Evolutionary conservation across 129 eudicot species (phyloP), one percentile per base, ranked within the genome.

Genomic region (Saussurea involucrata): DNA sequence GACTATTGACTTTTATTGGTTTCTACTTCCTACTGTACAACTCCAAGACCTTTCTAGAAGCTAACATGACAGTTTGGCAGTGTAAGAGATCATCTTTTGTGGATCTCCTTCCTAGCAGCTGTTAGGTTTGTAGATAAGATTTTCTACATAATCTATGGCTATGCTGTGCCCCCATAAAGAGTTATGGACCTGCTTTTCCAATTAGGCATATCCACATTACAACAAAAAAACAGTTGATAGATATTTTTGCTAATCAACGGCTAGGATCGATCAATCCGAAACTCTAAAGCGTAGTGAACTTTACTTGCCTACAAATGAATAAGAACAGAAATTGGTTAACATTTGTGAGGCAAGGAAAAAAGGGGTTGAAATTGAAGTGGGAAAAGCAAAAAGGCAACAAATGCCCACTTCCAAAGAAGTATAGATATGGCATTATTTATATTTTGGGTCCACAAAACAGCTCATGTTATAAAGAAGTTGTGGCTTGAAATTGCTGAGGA

Each of bases 381-480:
- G 17, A 28, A 72, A 53, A 72, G 66, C 66, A 72, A 72, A 75
- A 80, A 69, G 72, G 76, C 74, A 44, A 53, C 11, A 76, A 67
- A n/a, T 46, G 67, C 61, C 74, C 10, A 53, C 29, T 27, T 53
- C 33, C 25, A 49, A 53, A 49, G n/a, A 29, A 44, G 57, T 36
- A 60, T 33, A 76, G 72, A 37, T 67, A 72, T 33, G 71, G 74
- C 75, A 46, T 34, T 25, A 44, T 44, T 1, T 44, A 44, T 6
- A 44, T 55, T 70, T 53, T 75, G 79, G 88, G 88, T 31, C 81
- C 88, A 80, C 63, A 15, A 31, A 17, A 44, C 79, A 69, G 70
- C 72, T 81, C 64, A 81, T 69, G 44, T 74, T 28, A 13, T 34
- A 27, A 5, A 63, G 25, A 76, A 76, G 20, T 49, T 77, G 85